Evolutionary conservation across 75 land plant genomes (phyloP).

Genomic region (Isoetes taiwanensis): DNA sequence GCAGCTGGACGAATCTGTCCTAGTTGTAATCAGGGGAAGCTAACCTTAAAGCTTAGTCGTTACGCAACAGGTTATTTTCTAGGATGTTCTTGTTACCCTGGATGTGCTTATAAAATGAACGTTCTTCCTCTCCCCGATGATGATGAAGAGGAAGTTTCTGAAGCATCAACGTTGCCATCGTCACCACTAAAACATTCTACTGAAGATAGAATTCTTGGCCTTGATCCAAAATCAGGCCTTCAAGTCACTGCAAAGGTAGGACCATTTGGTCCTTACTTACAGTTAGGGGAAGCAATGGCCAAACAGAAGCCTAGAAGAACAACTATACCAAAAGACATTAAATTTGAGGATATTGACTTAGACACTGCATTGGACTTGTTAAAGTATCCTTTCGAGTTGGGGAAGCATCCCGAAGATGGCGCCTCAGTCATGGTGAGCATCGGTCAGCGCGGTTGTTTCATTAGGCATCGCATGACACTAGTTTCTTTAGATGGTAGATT

Average conservation of each 20-base stretch:
- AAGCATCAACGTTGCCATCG: slow-evolving; percentile 4
- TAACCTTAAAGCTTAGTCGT: slow-evolving; percentile 17
- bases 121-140: too few species aligned
- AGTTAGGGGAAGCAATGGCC: slow-evolving; percentile 18
- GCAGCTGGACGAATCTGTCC: slow-evolving; percentile 16
- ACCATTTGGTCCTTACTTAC: slow-evolving; percentile 27
- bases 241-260: slow-evolving; percentile 19
- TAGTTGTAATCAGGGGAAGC: slow-evolving; percentile 23
- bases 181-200: slow-evolving; percentile 7
- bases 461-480: slow-evolving; percentile 12
- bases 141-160: slow-evolving; percentile 13
- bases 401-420: slow-evolving; percentile 23
- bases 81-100: slow-evolving; percentile 25
- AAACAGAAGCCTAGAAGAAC: slow-evolving; percentile 12
- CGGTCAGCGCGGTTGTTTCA: slow-evolving; percentile 15
- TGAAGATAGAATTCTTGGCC: slow-evolving; percentile 21
- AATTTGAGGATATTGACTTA: slow-evolving; percentile 11
- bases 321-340: slow-evolving; percentile 15
- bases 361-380: slow-evolving; percentile 19
- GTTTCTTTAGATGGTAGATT: slow-evolving; percentile 11
- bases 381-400: slow-evolving; percentile 25
- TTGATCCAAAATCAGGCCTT: slow-evolving; percentile 19
- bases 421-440: slow-evolving; percentile 18
- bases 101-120: slow-evolving; percentile 19
- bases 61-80: slow-evolving; percentile 28